Base-by-base conservation (phyloP, 2,329 filamentous ascomycete genomes). In the Colletotrichum orbiculare region DNA sequence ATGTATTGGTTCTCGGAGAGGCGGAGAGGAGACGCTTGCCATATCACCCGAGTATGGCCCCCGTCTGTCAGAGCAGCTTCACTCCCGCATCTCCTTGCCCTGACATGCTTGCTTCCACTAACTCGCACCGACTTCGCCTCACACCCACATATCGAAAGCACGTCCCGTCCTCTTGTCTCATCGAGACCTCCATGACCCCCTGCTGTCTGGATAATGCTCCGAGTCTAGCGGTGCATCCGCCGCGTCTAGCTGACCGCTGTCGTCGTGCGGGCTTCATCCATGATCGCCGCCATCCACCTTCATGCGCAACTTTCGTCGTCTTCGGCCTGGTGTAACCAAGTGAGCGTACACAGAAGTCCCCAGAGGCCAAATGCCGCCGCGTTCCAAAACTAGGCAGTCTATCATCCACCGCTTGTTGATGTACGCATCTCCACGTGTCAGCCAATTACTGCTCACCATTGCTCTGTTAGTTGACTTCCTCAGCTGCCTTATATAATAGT, bases 361-460 rank as follows among this genome's bases (percentile, higher is more conserved):
- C 4, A 25, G 25, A 5, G 4, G 25, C 25, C 25, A 25, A 25
- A 4, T 25, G 25, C 25, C 25, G 25, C 25, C 25, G 25, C 25
- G 43, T 54, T 54, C 61, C 50, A 64, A 38, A 49, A 45, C 25
- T 25, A 5, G 25, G 25, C 4, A 25, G 25, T 52, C 52, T 13
- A 34, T 39, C 25, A 25, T 41, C 57, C 50, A 33, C 56, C 39
- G 34, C 55, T 46, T 13, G 46, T 61, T 25, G 35, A 38, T 55
- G 46, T 12, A 37, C 17, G 35, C 55, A n/a, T 39, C 33, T 52
- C 61, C 56, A 64, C 49, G 56, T 60, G 61, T 64, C 61, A 64
- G 50, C 17, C 55, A 25, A 55, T 49, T 37, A 15, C 48, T 37
- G 49, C 54, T 17, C 54, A 54, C 38, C 49, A 45, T 54, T 54